Evolutionary conservation across 208 protist species (phyloP), one percentile per base, ranked within the genome.

Genomic region (Vickermania spadyakhi): DNA sequence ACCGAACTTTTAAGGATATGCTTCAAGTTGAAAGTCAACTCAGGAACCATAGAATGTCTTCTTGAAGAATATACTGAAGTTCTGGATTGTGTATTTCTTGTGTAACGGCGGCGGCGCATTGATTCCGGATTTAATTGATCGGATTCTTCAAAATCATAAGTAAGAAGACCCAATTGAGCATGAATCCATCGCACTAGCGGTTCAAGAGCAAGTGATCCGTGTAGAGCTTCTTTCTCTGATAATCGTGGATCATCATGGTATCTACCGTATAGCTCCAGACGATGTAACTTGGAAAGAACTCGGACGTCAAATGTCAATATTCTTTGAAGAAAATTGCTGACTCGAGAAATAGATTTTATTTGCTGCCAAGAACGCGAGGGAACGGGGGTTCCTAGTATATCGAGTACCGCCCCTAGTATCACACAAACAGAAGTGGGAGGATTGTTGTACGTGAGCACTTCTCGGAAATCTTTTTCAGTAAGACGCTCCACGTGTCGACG

Each of bases 241-340:
- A 68, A 55, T n/a, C 55, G 41, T 21, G 58, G 54, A 21, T 54
- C 64, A 49, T 60, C 67, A 3, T 31, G 18, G 36, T 73, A 75
- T 22, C 53, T 51, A 31, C 64, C 29, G 25, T 71, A 50, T 49
- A 82, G 56, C 30, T 82, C 68, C 4, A 14, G 18, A 2, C 57
- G 55, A 11, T 57, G 67, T 26, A 56, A 28, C 1, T 31, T 2
- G 36, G 71, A 62, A 1, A 82, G 18, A 21, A 53, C 64, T 27
- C 56, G 57, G 28, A 61, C 60, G 52, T 82, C 75, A 67, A 82
- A 82, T 11, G 54, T 36, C 25, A 56, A 58, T 28, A 82, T 69
- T n/a, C 42, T 42, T 3, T 62, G 45, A 41, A 82, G 58, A 61
- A 82, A 82, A 18, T 63, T 65, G n/a, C 29, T 18, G 26, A 69